Conservation (phyloP, 495 filamentous ascomycete species). For the Tetracladium setigerum region DNA sequence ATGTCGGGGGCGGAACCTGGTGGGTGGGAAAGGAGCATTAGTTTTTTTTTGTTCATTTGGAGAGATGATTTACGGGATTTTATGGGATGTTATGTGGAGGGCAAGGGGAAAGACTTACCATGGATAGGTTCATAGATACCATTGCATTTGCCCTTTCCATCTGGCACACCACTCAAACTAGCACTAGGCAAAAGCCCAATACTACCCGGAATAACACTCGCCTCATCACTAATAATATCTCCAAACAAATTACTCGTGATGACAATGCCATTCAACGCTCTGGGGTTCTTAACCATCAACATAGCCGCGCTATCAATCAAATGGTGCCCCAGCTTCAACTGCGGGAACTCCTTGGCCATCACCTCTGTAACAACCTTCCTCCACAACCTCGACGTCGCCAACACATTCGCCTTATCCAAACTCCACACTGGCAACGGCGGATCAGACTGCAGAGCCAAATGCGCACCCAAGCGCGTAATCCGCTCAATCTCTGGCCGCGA, state of each 20-base stretch:
- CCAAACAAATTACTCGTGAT: conserved; percentile 94
- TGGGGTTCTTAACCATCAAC: conserved; percentile 94
- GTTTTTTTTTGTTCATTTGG: background rate
- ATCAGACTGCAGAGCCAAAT: conserved; percentile 70
- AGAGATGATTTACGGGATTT: background rate
- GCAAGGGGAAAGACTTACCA: conserved; percentile 44
- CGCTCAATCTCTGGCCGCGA: conserved; percentile 82
- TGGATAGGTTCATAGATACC: conserved; percentile 99
- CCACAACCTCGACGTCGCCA: conserved; percentile 87
- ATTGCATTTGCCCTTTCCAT: conserved; percentile 63
- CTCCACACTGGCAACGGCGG: conserved; percentile 81
- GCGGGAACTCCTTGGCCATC: conserved; percentile 79
- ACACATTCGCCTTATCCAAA: conserved; percentile 95
- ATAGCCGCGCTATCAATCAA: conserved; percentile 95
- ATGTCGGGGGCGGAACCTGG: conserved; percentile 67
- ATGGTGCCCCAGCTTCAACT: conserved; percentile 78
- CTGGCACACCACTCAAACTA: conserved; percentile 78
- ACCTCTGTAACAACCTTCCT: conserved; percentile 79
- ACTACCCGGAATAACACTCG: conserved; percentile 88
- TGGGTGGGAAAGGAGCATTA: background rate
- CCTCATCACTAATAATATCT: conserved; percentile 95
- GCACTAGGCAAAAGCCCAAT: conserved; percentile 88
- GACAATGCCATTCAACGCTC: conserved; percentile 84
- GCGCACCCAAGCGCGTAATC: conserved; percentile 73
- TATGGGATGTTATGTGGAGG: background rate